A percentile compares a stretch with the other conserved stretches of the same genome.
These are phyloP conservation scores for Cucumis sativus DNA, from an alignment of 306 rosid species.

Conservation along the genomic window Cucumber_9930_V3 NC_026655.2:11675001-11675500, in stretches of 20 bases:
- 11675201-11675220: conserved; percentile 92
- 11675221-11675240: conserved; percentile 84
- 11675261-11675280: not conserved
- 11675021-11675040: not conserved
- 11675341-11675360: not conserved
- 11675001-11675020: not conserved
- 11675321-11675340: not conserved
- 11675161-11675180: conserved; percentile 61
- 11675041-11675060: not conserved
- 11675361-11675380: conserved; percentile 19
- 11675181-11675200: conserved; percentile 73
- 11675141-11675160: conserved; percentile 35
- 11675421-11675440: conserved; percentile 25
- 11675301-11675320: not conserved
- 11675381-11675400: conserved; percentile 25
- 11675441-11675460: not conserved
- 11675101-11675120: conserved; percentile 32
- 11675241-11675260: not conserved
- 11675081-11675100: no score
- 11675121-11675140: conserved; percentile 90
- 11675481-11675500: not conserved
- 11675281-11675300: no score
- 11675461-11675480: not conserved
- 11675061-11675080: not conserved
- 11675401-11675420: conserved; percentile 18